phyloP scores from a whole-genome alignment of 2,329 filamentous ascomycete species.

The Aspergillus texensis region DNA sequence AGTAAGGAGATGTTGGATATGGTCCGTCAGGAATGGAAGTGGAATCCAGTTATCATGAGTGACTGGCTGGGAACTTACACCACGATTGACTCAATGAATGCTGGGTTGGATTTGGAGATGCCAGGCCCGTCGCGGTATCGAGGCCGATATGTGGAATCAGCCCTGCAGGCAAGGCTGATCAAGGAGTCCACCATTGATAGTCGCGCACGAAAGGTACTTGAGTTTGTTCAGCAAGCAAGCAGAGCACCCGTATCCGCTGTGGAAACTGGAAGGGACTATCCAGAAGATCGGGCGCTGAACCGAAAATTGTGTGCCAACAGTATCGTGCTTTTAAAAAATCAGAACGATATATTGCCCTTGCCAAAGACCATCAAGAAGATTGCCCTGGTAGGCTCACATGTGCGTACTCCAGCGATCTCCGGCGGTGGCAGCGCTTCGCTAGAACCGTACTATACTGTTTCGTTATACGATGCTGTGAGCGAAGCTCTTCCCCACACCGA shows the following conservation, averaged over 20 bases:
- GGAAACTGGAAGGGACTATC: slow-evolving; percentile 16
- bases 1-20: slow-evolving; percentile 30
- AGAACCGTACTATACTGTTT: slow-evolving; percentile 36
- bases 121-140: slow-evolving; percentile 24
- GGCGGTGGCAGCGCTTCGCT: slow-evolving; percentile 40
- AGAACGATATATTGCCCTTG: slow-evolving; percentile 22
- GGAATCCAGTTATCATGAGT: slow-evolving; percentile 38
- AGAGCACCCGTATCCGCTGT: slow-evolving; percentile 14
- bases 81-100: slow-evolving; percentile 23
- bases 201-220: slow-evolving; percentile 35
- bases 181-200: slow-evolving; percentile 29
- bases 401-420: slow-evolving; percentile 37
- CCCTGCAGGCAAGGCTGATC: slow-evolving; percentile 32
- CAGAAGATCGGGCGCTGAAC: slow-evolving; percentile 22
- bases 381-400: slow-evolving; percentile 35
- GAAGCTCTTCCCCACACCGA: slow-evolving; percentile 19
- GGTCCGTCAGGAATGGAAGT: slow-evolving; percentile 38
- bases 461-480: slow-evolving; percentile 33
- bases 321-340: slow-evolving; percentile 27
- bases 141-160: slow-evolving; percentile 39
- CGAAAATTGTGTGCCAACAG: slow-evolving; percentile 18
- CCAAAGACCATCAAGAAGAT: slow-evolving; percentile 18
- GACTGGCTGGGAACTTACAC: slow-evolving; percentile 33
- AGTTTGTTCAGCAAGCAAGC: slow-evolving; percentile 31
- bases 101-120: slow-evolving; percentile 32